Base-by-base conservation (phyloP, 1,284 basidiomycete species). In the Amylostereum chailletii region DNA sequence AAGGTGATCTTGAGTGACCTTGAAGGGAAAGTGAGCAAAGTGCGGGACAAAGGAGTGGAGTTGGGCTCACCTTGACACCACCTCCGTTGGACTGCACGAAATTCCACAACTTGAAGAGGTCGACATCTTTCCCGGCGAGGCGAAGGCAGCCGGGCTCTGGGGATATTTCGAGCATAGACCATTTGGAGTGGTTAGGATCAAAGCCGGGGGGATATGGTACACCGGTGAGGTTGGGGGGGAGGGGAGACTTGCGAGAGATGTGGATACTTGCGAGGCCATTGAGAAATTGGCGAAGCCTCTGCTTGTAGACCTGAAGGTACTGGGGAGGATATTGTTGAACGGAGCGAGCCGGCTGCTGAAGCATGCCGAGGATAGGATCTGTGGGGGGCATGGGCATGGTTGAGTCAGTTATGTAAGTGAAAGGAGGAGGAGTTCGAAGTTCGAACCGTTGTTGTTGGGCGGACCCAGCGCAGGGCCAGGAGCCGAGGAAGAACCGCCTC, bases 121-220 rank as follows among this genome's bases (percentile, higher is more conserved):
- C 84, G 46, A 92, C 71, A 60, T 92, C 89, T 64, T 81, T 88
- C 26, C 87, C 88, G 2, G 82, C 80, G 42, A 93, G 60, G 51
- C 79, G 77, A 58, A 89, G 70, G 38, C 72, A 65, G 42, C 86
- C 86, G 11, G 72, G 55, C 53, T 86, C 85, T 31, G 70, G 59
- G 5, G 75, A 75, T 39, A 73, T 68, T 52, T 88, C 85, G 51
- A 89, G 64, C 45, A 67, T 64, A 58, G 77, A 77, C 81, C 82
- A 89, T 7, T 67, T 71, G 2, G 84, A 80, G 45, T 67, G 72
- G 47, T 62, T 63, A 27, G 76, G 77, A 60, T 89, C 85, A 55
- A 78, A 88, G 47, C 66, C 69, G 4, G 74, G 67, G 9, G 75
- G 71, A 49, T 67, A 66, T 19, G 71, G 69, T 41, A 79, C 57